Evolutionary conservation across 169 alveolate species (phyloP), one percentile per base, ranked within the genome.

Genomic region (Cryptosporidium baileyi): DNA sequence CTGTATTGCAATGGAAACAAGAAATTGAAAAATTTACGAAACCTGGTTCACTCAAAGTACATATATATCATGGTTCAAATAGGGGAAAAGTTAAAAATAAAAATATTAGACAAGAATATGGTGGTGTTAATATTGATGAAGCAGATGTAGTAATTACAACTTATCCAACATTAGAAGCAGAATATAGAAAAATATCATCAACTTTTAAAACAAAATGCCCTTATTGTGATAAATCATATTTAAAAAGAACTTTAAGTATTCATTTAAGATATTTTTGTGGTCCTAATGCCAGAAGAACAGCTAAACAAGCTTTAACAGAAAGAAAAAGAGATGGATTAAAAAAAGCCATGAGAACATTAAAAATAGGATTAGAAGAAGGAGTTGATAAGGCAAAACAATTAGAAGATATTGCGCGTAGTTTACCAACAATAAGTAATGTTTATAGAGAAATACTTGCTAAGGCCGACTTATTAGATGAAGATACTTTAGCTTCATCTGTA

Each of bases 221-320:
- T 88, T 94, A 94, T 91, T 95, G 98, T 67, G 95, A 93, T 3
- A 91, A 96, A 32, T 82, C 93, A 74, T 95, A 81, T 82, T 82
- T 94, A 74, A 94, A 90, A 26, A 91, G 82, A 60, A 94, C 91
- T 82, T 91, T 95, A 40, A 45, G 49, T 19, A 30, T 91, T 41
- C 98, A 95, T 80, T 95, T 91, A 57, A 90, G 82, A 59, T 94
- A 95, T 63, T 93, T 93, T 88, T 95, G 98, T 67, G 98, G 98
- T 0, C 98, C 98, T 3, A 91, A 81, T 28, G 96, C 98, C 6
- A 91, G 80, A 54, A 89, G 95, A 45, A 95, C 97, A 1, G 96
- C 90, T 54, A 94, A 93, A 88, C 96, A 93, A 82, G 82, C 91
- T 60, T 88, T 92, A 80, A 92, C 94, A 60, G 92, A 91, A 63